phyloP scores from a whole-genome alignment of 805 yeast species.

The Lachancea meyersii region DNA sequence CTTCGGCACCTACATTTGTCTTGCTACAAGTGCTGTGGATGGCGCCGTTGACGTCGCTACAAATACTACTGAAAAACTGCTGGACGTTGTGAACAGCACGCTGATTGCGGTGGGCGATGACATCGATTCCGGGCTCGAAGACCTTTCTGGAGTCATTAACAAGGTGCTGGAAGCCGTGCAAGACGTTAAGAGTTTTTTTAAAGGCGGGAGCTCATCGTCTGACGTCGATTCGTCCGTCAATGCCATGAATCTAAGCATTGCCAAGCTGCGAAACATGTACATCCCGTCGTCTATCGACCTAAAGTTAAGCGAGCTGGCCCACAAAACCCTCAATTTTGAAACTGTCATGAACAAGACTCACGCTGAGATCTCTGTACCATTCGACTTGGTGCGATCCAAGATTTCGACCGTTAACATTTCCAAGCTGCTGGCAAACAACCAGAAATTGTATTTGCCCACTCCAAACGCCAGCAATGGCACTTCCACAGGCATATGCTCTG shows the following conservation, averaged over 20 bases:
- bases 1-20: conserved; percentile 82
- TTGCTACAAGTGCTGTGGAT: conserved; percentile 65
- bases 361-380: conserved; percentile 51
- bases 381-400: conserved; percentile 40
- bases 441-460: conserved; percentile 31
- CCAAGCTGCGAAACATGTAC: conserved; percentile 47
- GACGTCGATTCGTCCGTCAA: conserved; percentile 33
- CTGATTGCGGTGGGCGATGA: conserved; percentile 49
- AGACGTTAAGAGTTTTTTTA: conserved; percentile 51
- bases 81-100: conserved; percentile 56
- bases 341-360: conserved; percentile 56
- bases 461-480: conserved; percentile 32
- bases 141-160: conserved; percentile 53
- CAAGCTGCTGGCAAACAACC: conserved; percentile 15
- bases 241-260: conserved; percentile 54
- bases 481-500: conserved; percentile 36
- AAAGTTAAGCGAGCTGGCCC: conserved; percentile 46
- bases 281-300: conserved; percentile 62
- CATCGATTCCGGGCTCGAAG: conserved; percentile 59
- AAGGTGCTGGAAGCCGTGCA: conserved; percentile 45
- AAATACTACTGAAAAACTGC: conserved; percentile 60
- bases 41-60: conserved; percentile 69
- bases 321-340: conserved; percentile 58
- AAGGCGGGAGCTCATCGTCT: conserved; percentile 35
- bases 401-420: conserved; percentile 34